Base-by-base conservation (phyloP, 1,139 yeast species). In the Candida labiduridarum region DNA sequence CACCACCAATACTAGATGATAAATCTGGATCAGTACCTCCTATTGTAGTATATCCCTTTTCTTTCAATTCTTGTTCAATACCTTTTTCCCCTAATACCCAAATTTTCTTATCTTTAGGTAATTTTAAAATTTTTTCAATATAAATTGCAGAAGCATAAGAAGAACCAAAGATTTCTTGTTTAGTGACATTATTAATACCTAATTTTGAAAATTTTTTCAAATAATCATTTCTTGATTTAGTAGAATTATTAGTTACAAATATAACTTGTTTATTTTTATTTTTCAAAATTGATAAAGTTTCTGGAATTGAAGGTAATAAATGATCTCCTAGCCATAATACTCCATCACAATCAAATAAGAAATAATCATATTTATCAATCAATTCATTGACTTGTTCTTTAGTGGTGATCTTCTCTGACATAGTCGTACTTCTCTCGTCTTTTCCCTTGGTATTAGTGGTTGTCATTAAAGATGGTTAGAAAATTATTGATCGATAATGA, bases 181-280 rank as follows among this genome's bases (percentile, higher is more conserved):
- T 83, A 15, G 75, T 71, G 30, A 88, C 84, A 2, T 74, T 78
- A 4, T 66, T 60, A 50, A 92, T 79, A 1, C 97, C 98, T 53
- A 89, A 80, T 51, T 83, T 81, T 14, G 74, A 78, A 63, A 94
- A 90, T 69, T 94, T 95, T 56, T 76, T 71, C 44, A 88, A 78
- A 66, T 95, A 94, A 46, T 86, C 87, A 46, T 72, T 68, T 55
- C 99, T 77, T 1, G 97, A 87, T 67, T 94, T 94, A 34, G 97
- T 89, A 15, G 97, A 89, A 70, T 94, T 94, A 75, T 94, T 94
- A 48, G 99, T 92, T 33, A 95, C 99, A 68, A 94, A 94, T 45
- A 91, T 78, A 46, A 90, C 76, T 49, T 85, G 81, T 66, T 94
- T 94, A 12, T 64, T 61, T 45, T 54, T 52, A 9, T 59, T 49